Percentiles rank a stretch among this genome's conserved stretches.
These are phyloP conservation scores for Tylopilus subfusipes DNA, from an alignment of 768 basidiomycete species.

Conservation along the genomic window DNA sequence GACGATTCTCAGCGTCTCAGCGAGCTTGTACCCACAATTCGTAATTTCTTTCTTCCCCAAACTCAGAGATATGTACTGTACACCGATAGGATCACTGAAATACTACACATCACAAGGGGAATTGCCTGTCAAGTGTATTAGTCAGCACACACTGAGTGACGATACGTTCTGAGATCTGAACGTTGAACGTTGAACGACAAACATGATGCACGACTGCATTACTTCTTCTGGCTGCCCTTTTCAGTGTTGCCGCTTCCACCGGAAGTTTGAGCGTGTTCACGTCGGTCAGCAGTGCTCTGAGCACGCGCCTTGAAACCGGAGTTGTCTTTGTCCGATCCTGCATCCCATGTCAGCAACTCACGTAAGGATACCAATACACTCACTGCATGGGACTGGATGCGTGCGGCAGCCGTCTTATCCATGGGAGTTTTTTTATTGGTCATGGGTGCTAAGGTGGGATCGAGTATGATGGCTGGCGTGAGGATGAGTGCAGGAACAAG, in stretches of 20 bases:
- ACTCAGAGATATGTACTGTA: too few species aligned
- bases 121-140: too few species aligned
- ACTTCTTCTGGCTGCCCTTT: background rate
- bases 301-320: conserved; percentile 6
- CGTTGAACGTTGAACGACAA: background rate
- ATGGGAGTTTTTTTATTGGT: conserved; percentile 2
- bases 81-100: too few species aligned
- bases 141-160: too few species aligned
- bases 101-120: too few species aligned
- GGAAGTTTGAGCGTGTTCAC: background rate
- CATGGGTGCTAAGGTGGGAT: background rate
- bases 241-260: background rate
- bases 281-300: conserved; percentile 4
- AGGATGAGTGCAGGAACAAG: background rate
- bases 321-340: conserved; percentile 2
- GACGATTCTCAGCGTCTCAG: too few species aligned
- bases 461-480: background rate
- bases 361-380: background rate
- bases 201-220: background rate
- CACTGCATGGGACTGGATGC: conserved; percentile 12
- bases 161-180: background rate
- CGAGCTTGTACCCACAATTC: too few species aligned
- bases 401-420: conserved; percentile 1
- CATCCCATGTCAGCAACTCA: background rate
- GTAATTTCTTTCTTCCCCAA: too few species aligned